Evolutionary conservation across 2,329 filamentous ascomycete genomes (phyloP).

Genomic region (Neopestalotiopsis rosae): DNA sequence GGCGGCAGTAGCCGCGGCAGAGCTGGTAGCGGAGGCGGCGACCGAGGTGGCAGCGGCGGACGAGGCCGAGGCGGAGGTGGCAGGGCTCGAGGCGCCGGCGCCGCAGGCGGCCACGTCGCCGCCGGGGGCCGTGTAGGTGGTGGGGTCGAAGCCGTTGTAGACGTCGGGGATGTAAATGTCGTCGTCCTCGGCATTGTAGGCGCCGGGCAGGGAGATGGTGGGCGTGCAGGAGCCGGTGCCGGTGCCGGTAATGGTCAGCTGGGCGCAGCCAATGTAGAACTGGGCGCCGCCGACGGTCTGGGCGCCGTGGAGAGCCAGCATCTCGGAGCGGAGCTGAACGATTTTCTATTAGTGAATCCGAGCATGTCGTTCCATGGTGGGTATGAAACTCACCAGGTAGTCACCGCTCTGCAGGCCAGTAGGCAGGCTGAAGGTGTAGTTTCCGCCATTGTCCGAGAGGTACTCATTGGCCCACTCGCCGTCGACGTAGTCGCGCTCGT

Average conservation of each 20-base stretch:
- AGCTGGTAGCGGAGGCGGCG: conserved; percentile 2
- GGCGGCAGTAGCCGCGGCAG: not conserved
- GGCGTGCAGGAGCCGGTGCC: conserved; percentile 35
- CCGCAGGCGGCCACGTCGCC: conserved; percentile 27
- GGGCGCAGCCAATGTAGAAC: conserved; percentile 41
- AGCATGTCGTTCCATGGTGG: not conserved
- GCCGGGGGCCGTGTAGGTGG: conserved; percentile 36
- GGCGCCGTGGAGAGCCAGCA: conserved; percentile 38
- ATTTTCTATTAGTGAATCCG: conserved; percentile 12
- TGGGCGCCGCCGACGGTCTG: conserved; percentile 35
- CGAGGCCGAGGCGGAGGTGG: not conserved
- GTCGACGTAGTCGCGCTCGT: conserved; percentile 30
- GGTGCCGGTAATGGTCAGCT: conserved; percentile 37
- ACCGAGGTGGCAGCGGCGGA: conserved; percentile 10
- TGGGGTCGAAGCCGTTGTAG: conserved; percentile 39
- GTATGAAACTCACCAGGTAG: conserved; percentile 32
- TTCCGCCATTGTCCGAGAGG: conserved; percentile 25
- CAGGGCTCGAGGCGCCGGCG: conserved; percentile 13
- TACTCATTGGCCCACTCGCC: conserved; percentile 35
- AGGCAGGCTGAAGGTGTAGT: conserved; percentile 34
- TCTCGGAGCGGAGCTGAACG: conserved; percentile 38
- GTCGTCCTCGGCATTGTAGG: conserved; percentile 34
- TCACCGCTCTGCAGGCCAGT: conserved; percentile 35
- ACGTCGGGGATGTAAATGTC: conserved; percentile 36
- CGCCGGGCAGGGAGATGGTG: conserved; percentile 36